Percentiles rank a stretch among this genome's conserved stretches.
Conservation (phyloP, 225 moss, liverwort and hornwort species). For the Rhytidiadelphus loreus region DNA sequence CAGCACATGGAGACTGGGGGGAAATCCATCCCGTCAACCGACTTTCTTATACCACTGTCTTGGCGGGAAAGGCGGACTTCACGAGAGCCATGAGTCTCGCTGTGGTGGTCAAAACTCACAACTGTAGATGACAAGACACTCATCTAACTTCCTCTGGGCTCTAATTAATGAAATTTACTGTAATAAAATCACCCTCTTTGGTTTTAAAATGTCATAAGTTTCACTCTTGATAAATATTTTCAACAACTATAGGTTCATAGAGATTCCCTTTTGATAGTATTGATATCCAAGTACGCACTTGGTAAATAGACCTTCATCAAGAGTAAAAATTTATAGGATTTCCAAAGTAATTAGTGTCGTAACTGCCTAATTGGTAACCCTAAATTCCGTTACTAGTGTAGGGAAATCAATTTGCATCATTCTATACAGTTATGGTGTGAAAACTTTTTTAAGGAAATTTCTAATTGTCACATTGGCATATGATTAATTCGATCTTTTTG, state of each 20-base stretch:
- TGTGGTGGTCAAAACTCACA: background rate
- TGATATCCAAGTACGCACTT: background rate
- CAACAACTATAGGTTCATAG: background rate
- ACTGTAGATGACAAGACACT: too few relatives aligned
- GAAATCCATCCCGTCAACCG: background rate
- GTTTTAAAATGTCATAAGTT: background rate
- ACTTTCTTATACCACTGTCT: background rate
- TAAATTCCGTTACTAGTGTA: too few relatives aligned
- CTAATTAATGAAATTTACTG: background rate
- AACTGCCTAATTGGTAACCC: too few relatives aligned
- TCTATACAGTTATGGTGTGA: accelerated
- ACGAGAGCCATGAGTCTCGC: background rate
- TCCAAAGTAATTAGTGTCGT: too few relatives aligned
- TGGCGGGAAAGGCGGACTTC: background rate
- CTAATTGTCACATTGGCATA: background rate
- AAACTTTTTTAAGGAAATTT: background rate
- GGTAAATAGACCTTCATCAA: background rate
- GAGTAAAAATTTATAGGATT: background rate
- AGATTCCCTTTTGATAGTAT: background rate
- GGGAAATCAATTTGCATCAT: background rate
- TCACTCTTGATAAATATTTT: background rate
- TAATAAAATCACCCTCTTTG: background rate
- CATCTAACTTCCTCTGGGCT: background rate
- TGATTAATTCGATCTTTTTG: background rate
- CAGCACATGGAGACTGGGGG: background rate